These are phyloP conservation scores for Talaromyces sp. DNA, from an alignment of 2,329 filamentous ascomycete species.

Conservation along the genomic window DNA sequence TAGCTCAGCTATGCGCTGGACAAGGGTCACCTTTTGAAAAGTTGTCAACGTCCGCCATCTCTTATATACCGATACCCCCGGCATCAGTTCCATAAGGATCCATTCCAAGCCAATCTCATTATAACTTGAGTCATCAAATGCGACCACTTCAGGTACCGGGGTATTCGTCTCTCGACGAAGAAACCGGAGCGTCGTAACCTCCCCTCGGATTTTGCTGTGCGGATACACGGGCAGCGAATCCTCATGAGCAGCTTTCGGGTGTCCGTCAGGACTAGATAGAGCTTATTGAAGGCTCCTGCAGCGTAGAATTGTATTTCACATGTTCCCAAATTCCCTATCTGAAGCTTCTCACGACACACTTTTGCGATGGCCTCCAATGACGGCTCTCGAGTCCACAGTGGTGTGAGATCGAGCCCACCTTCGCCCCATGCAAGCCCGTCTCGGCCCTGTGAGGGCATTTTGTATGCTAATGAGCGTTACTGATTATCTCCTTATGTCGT, in stretches of 20 bases:
- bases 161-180: not conserved
- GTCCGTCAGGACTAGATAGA: not conserved
- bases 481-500: no score
- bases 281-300: slow-evolving; percentile 8
- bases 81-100: slow-evolving; percentile 17
- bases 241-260: not conserved
- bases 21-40: not conserved
- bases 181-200: slow-evolving; percentile 3
- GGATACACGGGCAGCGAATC: slow-evolving; percentile 8
- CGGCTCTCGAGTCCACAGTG: not conserved
- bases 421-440: not conserved
- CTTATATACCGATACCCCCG: slow-evolving; percentile 14
- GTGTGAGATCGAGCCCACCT: not conserved
- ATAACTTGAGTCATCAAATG: slow-evolving; percentile 19
- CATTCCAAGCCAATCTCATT: slow-evolving; percentile 23
- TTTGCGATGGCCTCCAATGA: not conserved
- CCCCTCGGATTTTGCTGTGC: not conserved
- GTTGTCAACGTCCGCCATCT: slow-evolving; percentile 7
- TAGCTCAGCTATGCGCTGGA: not conserved
- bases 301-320: not conserved
- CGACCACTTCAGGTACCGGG: slow-evolving; percentile 19
- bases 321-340: not conserved
- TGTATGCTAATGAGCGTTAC: no score
- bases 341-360: not conserved
- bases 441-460: not conserved